A percentile compares a stretch with the other conserved stretches of the same genome.
Evolutionary conservation across 2,329 filamentous ascomycete species (phyloP).

Genomic region (Aspergillus amoenus): DNA sequence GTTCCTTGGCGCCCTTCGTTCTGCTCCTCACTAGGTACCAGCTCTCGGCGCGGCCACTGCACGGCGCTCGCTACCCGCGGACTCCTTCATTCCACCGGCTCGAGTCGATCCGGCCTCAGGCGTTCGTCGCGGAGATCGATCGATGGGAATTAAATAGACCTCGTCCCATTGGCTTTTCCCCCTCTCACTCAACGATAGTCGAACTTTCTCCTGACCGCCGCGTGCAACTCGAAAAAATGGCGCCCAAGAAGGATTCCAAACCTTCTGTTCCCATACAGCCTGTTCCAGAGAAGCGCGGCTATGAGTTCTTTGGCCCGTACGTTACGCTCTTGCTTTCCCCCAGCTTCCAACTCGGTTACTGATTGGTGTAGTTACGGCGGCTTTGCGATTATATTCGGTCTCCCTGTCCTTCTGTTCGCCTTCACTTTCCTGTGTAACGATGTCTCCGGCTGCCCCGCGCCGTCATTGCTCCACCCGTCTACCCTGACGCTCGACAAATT

Average conservation of each 20-base stretch:
- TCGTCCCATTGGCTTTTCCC: not conserved
- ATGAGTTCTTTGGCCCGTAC: slow-evolving; percentile 50
- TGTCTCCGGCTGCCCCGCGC: slow-evolving; percentile 83
- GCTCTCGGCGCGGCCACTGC: too few species aligned
- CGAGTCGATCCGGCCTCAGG: slow-evolving; percentile 12
- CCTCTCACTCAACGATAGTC: not conserved
- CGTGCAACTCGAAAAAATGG: slow-evolving; percentile 23
- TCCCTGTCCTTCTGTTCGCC: slow-evolving; percentile 75
- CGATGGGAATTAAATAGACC: not conserved
- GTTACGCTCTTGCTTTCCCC: slow-evolving; percentile 20
- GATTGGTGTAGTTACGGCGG: slow-evolving; percentile 64
- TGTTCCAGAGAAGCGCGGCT: slow-evolving; percentile 43
- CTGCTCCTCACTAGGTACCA: too few species aligned
- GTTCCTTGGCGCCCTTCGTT: not conserved
- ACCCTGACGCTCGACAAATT: slow-evolving; percentile 70
- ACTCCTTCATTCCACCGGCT: slow-evolving; percentile 1
- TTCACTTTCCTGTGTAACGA: slow-evolving; percentile 91
- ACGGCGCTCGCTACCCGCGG: too few species aligned
- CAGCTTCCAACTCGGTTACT: not conserved
- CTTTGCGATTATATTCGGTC: slow-evolving; percentile 72
- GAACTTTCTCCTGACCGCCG: not conserved
- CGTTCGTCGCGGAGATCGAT: not conserved
- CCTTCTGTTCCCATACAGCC: slow-evolving; percentile 34
- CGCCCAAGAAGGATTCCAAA: slow-evolving; percentile 32
- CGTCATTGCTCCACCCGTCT: slow-evolving; percentile 71